phyloP scores from a whole-genome alignment of 805 yeast genomes.

The Cyberlindnera americana region DNA sequence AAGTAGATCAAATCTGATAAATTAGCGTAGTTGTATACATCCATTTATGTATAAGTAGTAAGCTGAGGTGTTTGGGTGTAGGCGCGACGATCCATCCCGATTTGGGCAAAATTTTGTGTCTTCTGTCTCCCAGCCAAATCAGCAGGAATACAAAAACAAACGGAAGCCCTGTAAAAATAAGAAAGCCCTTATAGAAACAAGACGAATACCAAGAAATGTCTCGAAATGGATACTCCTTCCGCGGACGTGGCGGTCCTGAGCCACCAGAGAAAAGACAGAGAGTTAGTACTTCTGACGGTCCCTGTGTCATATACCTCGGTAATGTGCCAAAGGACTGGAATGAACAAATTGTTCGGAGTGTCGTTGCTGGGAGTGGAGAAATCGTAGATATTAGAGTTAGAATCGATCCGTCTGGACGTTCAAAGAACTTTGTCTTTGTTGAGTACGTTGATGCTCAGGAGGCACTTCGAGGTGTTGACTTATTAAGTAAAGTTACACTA shows the following conservation, averaged over 20 bases:
- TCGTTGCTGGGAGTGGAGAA: constrained; percentile 71
- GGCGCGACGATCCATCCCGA: neutral
- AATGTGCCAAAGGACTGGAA: constrained; percentile 72
- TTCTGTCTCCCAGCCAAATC: too few species aligned
- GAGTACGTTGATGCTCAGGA: constrained; percentile 52
- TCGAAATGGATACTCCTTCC: constrained; percentile 16
- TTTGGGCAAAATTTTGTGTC: neutral
- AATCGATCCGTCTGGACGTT: constrained; percentile 41
- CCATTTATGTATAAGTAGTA: too few species aligned
- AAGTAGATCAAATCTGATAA: too few species aligned
- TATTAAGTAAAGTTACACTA: constrained; percentile 43
- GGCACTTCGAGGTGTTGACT: constrained; percentile 46
- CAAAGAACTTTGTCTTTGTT: constrained; percentile 66
- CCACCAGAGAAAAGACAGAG: constrained; percentile 18
- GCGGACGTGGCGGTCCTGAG: constrained; percentile 16
- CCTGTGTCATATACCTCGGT: constrained; percentile 52
- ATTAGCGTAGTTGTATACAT: too few species aligned
- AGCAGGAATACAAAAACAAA: too few species aligned
- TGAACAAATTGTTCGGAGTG: constrained; percentile 54
- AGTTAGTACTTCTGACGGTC: constrained; percentile 6
- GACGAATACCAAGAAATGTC: constrained; percentile 10
- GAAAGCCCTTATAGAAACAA: too few species aligned
- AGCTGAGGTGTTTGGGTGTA: neutral
- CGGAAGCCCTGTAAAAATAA: too few species aligned
- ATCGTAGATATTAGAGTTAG: constrained; percentile 57